These are phyloP conservation scores for Elsinoe arachidis DNA, from an alignment of 2,329 filamentous ascomycete species.

Conservation along the genomic window DNA sequence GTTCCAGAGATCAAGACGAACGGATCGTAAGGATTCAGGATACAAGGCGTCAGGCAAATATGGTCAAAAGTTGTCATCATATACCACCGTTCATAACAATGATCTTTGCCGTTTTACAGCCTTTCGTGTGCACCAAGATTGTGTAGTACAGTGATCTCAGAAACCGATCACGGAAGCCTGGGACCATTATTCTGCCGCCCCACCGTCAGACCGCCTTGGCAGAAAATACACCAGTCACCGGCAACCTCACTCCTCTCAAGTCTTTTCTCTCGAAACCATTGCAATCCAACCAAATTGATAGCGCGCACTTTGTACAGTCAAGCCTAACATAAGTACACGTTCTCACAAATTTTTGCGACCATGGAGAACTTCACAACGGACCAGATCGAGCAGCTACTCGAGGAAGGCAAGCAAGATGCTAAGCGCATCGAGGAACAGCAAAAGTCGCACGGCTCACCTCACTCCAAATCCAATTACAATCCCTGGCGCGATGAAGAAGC, in stretches of 20 bases:
- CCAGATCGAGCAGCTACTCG: conserved; percentile 24
- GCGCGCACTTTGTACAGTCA: background rate
- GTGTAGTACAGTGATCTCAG: too few relatives aligned
- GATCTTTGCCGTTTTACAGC: background rate
- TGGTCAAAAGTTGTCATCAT: background rate
- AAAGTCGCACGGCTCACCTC: conserved; percentile 17
- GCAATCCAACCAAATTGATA: conserved; percentile 12
- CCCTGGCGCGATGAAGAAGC: conserved; percentile 24
- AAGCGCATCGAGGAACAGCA: conserved; percentile 26
- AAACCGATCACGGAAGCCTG: too few relatives aligned
- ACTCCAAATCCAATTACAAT: conserved; percentile 11
- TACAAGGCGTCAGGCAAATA: background rate
- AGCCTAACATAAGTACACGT: conserved; percentile 3
- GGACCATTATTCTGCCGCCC: too few relatives aligned
- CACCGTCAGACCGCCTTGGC: background rate
- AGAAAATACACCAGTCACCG: background rate
- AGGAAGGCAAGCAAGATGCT: conserved; percentile 27
- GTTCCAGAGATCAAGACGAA: conserved; percentile 23
- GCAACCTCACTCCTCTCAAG: background rate
- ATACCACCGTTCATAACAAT: background rate
- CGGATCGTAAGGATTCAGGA: background rate
- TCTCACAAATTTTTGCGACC: background rate
- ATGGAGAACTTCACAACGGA: background rate
- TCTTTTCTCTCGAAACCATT: background rate
- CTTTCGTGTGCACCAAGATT: background rate